phyloP scores from a whole-genome alignment of 1,284 basidiomycete species.

The Caloboletus firmus region DNA sequence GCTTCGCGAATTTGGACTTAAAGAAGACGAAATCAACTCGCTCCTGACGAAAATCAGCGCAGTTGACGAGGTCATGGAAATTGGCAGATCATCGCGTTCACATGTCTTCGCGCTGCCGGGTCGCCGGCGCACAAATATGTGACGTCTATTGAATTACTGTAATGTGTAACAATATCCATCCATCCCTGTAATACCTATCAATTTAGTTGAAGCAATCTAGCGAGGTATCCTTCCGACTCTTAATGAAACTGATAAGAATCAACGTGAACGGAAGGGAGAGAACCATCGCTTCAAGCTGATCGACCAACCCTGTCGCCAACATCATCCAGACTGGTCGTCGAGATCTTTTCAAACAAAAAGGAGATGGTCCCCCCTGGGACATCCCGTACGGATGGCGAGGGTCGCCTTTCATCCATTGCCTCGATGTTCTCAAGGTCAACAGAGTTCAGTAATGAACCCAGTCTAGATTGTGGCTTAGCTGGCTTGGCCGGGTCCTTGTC shows the following conservation, averaged over 20 bases:
- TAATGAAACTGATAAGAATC: not conserved
- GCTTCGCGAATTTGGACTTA: conserved; percentile 32
- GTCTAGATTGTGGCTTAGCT: conserved; percentile 29
- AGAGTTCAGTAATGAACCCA: conserved; percentile 40
- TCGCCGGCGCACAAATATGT: conserved; percentile 16
- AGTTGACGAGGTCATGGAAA: conserved; percentile 24
- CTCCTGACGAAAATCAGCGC: conserved; percentile 24
- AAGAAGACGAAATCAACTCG: conserved; percentile 22
- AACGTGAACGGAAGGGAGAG: not conserved
- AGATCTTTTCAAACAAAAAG: conserved; percentile 67
- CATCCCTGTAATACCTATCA: conserved; percentile 6
- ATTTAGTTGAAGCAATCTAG: conserved; percentile 1
- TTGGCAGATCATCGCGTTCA: conserved; percentile 12
- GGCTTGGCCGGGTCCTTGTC: conserved; percentile 2
- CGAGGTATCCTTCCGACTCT: not conserved
- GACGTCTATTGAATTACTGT: conserved; percentile 3
- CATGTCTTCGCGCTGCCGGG: conserved; percentile 8
- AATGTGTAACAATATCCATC: conserved; percentile 5
- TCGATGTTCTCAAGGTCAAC: conserved; percentile 47
- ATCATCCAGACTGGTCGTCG: conserved; percentile 21
- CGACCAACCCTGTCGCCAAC: not conserved
- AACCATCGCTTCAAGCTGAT: conserved; percentile 4
- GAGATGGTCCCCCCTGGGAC: conserved; percentile 68
- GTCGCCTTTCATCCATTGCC: conserved; percentile 34
- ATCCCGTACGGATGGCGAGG: conserved; percentile 39